Conservation (phyloP, 176 grass and related monocot genomes). For the Lolium multiflorum region DNA sequence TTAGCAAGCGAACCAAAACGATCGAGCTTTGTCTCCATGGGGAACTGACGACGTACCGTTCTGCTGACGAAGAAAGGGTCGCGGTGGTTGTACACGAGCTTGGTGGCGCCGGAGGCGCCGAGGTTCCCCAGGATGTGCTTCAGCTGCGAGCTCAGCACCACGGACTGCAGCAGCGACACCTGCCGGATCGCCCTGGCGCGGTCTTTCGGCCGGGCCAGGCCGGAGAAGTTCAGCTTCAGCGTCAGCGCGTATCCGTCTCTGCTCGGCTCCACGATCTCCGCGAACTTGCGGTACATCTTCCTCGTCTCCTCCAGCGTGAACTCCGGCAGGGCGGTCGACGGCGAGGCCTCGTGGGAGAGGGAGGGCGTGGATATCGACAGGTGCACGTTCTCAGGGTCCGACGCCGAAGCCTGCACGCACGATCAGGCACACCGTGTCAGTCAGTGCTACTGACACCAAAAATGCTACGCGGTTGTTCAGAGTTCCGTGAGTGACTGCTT, state of each 20-base stretch:
- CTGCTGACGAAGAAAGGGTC: conserved; percentile 93
- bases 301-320: conserved; percentile 65
- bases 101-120: conserved; percentile 54
- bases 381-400: conserved; percentile 61
- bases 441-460: conserved; percentile 3
- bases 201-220: conserved; percentile 57
- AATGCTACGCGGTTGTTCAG: not conserved
- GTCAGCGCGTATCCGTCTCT: conserved; percentile 73
- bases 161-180: conserved; percentile 69
- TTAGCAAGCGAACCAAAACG: not conserved
- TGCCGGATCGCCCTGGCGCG: conserved; percentile 58
- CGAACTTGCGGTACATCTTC: conserved; percentile 51
- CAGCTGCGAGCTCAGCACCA: conserved; percentile 75
- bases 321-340: conserved; percentile 53
- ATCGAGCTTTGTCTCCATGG: not conserved
- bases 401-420: conserved; percentile 57
- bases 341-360: conserved; percentile 46
- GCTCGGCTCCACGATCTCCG: conserved; percentile 68
- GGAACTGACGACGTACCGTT: conserved; percentile 48
- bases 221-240: conserved; percentile 78
- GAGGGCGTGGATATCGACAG: conserved; percentile 82
- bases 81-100: conserved; percentile 67
- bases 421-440: conserved; percentile 14
- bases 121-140: conserved; percentile 66
- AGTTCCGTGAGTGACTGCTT: not conserved